These are phyloP conservation scores for Cyclocybe aegerita DNA, from an alignment of 768 basidiomycete genomes.

Conservation along the genomic window DNA sequence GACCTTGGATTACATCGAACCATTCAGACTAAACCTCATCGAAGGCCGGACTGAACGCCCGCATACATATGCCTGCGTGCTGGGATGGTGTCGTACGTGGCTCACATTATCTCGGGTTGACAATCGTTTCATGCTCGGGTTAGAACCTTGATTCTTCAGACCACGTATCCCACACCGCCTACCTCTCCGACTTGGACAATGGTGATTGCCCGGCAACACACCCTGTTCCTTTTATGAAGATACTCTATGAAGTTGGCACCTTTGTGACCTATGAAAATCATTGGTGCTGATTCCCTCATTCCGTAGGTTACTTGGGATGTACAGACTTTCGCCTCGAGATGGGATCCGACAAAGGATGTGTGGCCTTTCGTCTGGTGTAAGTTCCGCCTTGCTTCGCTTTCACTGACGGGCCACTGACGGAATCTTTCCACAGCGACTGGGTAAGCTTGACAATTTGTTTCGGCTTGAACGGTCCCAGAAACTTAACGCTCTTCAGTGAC, in stretches of 20 bases:
- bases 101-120: not conserved
- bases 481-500: slow-evolving; percentile 34
- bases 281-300: not conserved
- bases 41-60: slow-evolving; percentile 33
- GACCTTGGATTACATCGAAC: not conserved
- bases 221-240: slow-evolving; percentile 37
- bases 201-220: slow-evolving; percentile 36
- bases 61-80: slow-evolving; percentile 39
- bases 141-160: slow-evolving; percentile 40
- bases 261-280: not conserved
- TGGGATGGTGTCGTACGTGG: slow-evolving; percentile 37
- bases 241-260: slow-evolving; percentile 33
- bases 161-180: slow-evolving; percentile 35
- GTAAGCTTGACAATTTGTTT: slow-evolving; percentile 19
- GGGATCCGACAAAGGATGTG: slow-evolving; percentile 29
- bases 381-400: not conserved
- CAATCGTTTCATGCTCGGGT: not conserved
- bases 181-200: slow-evolving; percentile 33
- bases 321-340: slow-evolving; percentile 29
- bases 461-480: not conserved
- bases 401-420: not conserved
- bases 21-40: not conserved
- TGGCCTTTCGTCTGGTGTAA: slow-evolving; percentile 42
- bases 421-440: slow-evolving; percentile 29
- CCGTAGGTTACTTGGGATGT: slow-evolving; percentile 39